Percentiles rank a stretch among this genome's conserved stretches.
These are phyloP conservation scores for Blastomyces emzantsi DNA, from an alignment of 2,329 filamentous ascomycete species.

Conservation along the genomic window DNA sequence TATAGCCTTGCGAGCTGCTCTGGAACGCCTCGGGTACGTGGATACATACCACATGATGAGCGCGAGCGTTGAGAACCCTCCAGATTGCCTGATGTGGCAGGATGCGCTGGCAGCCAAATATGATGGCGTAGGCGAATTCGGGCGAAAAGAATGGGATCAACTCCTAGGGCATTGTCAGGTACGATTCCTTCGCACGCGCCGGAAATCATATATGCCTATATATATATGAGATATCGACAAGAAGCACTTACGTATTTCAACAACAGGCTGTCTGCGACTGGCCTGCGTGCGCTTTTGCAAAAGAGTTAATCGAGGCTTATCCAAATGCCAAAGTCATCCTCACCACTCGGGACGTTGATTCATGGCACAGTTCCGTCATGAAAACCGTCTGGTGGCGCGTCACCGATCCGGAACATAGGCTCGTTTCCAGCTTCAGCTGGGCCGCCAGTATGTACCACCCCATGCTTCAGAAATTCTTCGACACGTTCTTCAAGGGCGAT, in stretches of 20 bases:
- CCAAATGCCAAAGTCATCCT: conserved; percentile 64
- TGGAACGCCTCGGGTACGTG: conserved; percentile 57
- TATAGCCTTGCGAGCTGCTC: conserved; percentile 54
- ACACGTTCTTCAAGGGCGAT: conserved; percentile 58
- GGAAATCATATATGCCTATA: neutral
- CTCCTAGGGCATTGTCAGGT: conserved; percentile 54
- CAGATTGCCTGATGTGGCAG: conserved; percentile 61
- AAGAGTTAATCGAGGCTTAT: conserved; percentile 62
- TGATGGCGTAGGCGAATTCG: conserved; percentile 53
- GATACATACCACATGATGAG: conserved; percentile 69
- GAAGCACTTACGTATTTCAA: neutral
- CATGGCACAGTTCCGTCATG: conserved; percentile 55
- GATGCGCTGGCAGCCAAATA: conserved; percentile 57
- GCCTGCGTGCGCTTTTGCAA: conserved; percentile 58
- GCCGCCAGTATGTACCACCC: conserved; percentile 59
- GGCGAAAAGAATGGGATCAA: conserved; percentile 59
- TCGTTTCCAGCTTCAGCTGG: conserved; percentile 52
- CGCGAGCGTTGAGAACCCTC: conserved; percentile 58
- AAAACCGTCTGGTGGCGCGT: conserved; percentile 60
- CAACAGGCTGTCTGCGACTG: conserved; percentile 56
- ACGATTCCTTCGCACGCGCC: conserved; percentile 15
- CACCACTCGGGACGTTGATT: conserved; percentile 57
- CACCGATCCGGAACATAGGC: conserved; percentile 52
- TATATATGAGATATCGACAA: neutral
- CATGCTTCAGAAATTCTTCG: conserved; percentile 62